Evolutionary conservation across 305 asterid genomes (phyloP).

Genomic region (Ajuga reptans): DNA sequence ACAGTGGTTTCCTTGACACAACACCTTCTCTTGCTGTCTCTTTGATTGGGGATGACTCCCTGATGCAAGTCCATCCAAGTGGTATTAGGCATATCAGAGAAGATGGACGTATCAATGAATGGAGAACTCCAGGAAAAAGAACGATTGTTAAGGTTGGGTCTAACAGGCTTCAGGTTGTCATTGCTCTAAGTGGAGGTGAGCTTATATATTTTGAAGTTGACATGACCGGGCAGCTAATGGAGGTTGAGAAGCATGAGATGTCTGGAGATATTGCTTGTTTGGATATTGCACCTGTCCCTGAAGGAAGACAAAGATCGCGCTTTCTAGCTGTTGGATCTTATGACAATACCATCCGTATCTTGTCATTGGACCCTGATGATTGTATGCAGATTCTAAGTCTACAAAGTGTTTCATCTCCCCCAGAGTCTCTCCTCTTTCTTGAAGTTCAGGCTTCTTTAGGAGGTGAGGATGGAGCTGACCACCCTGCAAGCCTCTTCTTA

Average conservation of each 20-base stretch:
- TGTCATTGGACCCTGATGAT: conserved; percentile 94
- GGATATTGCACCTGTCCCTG: conserved; percentile 98
- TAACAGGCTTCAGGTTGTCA: conserved; percentile 94
- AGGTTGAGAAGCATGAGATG: conserved; percentile 97
- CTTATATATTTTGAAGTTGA: conserved; percentile 95
- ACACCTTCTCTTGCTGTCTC: conserved; percentile 96
- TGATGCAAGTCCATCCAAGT: conserved; percentile 98
- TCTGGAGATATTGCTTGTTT: conserved; percentile 97
- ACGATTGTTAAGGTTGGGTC: conserved; percentile 96
- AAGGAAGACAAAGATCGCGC: conserved; percentile 95
- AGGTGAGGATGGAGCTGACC: conserved; percentile 99
- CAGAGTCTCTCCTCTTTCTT: conserved; percentile 90
- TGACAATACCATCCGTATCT: conserved; percentile 88
- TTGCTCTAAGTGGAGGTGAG: conserved; percentile 97
- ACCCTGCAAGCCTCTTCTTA: conserved; percentile 88
- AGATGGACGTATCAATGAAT: conserved; percentile 96
- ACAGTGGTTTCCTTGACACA: conserved; percentile 95
- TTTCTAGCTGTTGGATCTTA: conserved; percentile 97
- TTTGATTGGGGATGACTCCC: conserved; percentile 93
- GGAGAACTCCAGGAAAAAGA: conserved; percentile 99
- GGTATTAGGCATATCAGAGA: conserved; percentile 97
- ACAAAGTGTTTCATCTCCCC: conserved; percentile 94
- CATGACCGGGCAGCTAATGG: conserved; percentile 97
- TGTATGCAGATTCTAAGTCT: conserved; percentile 92
- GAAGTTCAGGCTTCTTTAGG: conserved; percentile 98